Evolutionary conservation across 345 rosid species (phyloP), one percentile per base, ranked within the genome.

Genomic region (Cochlearia excelsa): DNA sequence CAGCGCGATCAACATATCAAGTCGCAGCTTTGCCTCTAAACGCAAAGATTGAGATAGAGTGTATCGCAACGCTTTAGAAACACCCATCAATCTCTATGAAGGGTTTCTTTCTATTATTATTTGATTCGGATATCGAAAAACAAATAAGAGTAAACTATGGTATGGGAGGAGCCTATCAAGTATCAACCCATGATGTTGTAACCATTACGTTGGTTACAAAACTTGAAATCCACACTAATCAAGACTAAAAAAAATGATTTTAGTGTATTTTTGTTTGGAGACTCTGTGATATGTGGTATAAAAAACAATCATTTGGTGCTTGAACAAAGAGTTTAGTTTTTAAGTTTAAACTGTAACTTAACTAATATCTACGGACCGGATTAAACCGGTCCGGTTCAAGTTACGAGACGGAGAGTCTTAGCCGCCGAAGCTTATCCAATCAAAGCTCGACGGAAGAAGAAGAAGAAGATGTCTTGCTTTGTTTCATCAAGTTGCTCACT

Each of bases 1-100:
- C 99, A 4, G 88, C 99, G 34, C 83, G 96, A 33, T 77, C 97
- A 3, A 94, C 99, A 23, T 87, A 80, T 67, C 97, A 90, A 75
- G 99, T 84, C 1, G 97, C 99, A n/a, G 99, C 93, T 63, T 71
- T 90, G 82, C 99, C 97, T 5, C 37, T 85, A 68, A 78, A 87
- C 58, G 93, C 97, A 30, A 87, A 62, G 84, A 81, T 90, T 39
- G 99, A 90, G 82, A 84, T 94, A 3, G 97, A 94, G 66, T 87
- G 99, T 81, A 85, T 90, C 64, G 97, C 97, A 27, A 67, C 85
- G 37, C 86, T 85, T 57, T 66, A 68, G 73, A 16, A 61, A 9
- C 43, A 7, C 23, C 43, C n/a, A 9, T 39, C 2, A 39, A 39
- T 2, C 68, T 6, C 35, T 6, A 28, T 3, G 9, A 48, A 27